Base-by-base conservation (phyloP, 352 stramenopile species). In the Globisporangium megalacanthum region DNA sequence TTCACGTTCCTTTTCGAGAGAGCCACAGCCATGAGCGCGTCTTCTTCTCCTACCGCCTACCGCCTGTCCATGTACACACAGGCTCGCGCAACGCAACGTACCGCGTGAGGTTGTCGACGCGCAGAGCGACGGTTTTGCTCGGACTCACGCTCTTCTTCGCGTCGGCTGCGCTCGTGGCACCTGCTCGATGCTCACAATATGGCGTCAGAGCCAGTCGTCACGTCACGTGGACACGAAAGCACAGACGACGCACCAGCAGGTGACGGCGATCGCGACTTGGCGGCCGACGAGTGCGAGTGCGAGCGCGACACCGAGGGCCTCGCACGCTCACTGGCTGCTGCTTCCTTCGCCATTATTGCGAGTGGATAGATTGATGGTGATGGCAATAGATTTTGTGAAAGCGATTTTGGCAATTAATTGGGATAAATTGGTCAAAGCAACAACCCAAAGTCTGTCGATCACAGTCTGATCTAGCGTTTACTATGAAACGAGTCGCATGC, bases 31-130 rank as follows among this genome's bases (percentile, higher is more conserved):
- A 29, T 4, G n/a, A 29, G 25, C 25, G 25, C 25, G 1, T 29
- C 25, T 29, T 29, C 25, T 29, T n/a, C n/a, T n/a, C n/a, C n/a
- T n/a, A n/a, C n/a, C n/a, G n/a, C 25, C 13, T 11, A 29, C 4
- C 6, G 15, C 19, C 13, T 39, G n/a, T 13, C 10, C 33, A 20
- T 19, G 10, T 15, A 35, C 7, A 8, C 25, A 29, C 25, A 29
- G 25, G 25, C 25, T 29, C 7, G 15, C 25, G 35, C 3, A 45
- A 25, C 4, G 3, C 9, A 31, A 56, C 58, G 19, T 37, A 77
- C 69, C 84, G 78, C 42, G 84, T 92, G 58, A 94, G 78, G 64
- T 92, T 92, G 44, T 89, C 84, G 3, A 94, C 77, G 41, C 80
- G 78, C 48, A 94, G 49, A 13, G 70, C 58, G 10, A 81, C 67